These are phyloP conservation scores for Fusarium transvaalense DNA, from an alignment of 2,329 filamentous ascomycete genomes.

Conservation along the genomic window DNA sequence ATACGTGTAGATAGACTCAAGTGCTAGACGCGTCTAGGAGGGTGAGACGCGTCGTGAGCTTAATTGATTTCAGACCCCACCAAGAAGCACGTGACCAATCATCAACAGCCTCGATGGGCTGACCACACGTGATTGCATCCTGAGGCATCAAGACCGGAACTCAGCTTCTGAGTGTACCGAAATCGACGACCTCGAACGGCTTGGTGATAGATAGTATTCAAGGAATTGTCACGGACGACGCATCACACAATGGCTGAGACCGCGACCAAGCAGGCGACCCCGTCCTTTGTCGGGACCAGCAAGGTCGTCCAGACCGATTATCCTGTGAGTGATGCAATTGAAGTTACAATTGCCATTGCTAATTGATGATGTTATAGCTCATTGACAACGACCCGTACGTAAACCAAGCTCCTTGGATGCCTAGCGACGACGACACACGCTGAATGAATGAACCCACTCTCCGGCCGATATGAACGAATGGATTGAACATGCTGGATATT, in stretches of 20 bases:
- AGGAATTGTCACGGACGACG: slow-evolving; percentile 49
- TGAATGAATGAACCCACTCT: not conserved
- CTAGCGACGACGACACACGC: slow-evolving; percentile 14
- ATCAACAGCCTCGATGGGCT: slow-evolving; percentile 25
- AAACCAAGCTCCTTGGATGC: slow-evolving; percentile 8
- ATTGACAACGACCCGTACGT: slow-evolving; percentile 98
- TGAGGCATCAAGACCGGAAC: slow-evolving; percentile 49
- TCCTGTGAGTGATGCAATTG: slow-evolving; percentile 73
- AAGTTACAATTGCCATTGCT: slow-evolving; percentile 41
- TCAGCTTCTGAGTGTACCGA: slow-evolving; percentile 45
- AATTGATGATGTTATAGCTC: slow-evolving; percentile 72
- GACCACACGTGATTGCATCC: slow-evolving; percentile 51
- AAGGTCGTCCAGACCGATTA: slow-evolving; percentile 87
- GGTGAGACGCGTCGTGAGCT: slow-evolving; percentile 44
- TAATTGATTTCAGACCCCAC: slow-evolving; percentile 40
- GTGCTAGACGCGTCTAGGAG: slow-evolving; percentile 29
- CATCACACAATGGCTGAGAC: slow-evolving; percentile 56
- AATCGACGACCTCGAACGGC: slow-evolving; percentile 45
- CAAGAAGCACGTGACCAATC: slow-evolving; percentile 32
- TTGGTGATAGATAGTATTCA: slow-evolving; percentile 43
- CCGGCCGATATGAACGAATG: not conserved
- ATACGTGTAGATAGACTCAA: not conserved
- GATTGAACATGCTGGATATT: not conserved
- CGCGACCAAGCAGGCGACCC: slow-evolving; percentile 54
- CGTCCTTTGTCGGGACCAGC: slow-evolving; percentile 61